Evolutionary conservation across 2,329 filamentous ascomycete genomes (phyloP).

Genomic region (Colletotrichum sp.): DNA sequence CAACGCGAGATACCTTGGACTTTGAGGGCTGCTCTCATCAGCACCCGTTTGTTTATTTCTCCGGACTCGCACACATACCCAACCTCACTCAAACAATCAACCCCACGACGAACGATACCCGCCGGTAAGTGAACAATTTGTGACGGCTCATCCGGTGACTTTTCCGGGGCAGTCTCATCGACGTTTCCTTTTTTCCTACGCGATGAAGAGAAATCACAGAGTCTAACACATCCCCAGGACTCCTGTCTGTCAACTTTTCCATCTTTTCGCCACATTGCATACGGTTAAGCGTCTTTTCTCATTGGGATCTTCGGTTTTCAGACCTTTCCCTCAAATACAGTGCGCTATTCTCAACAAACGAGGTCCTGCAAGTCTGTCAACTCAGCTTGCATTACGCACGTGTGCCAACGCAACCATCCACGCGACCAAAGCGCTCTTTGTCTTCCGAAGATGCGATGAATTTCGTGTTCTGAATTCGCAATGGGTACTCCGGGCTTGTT

Average conservation of each 20-base stretch:
- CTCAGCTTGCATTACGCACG: background rate
- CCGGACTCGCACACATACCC: background rate
- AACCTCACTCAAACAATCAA: background rate
- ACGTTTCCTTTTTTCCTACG: background rate
- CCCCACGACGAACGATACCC: background rate
- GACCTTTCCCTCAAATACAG: background rate
- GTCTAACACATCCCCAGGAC: background rate
- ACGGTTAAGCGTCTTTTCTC: background rate
- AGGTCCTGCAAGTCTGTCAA: background rate
- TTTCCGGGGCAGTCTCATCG: background rate
- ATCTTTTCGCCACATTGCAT: background rate
- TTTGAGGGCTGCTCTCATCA: background rate
- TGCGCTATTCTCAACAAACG: background rate
- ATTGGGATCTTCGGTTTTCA: background rate
- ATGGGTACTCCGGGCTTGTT: slow-evolving; percentile 9
- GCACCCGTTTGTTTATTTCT: background rate
- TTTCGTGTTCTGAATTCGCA: background rate
- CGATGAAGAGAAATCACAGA: background rate
- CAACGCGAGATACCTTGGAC: background rate
- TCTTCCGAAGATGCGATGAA: background rate
- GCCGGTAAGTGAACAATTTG: background rate
- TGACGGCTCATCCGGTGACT: background rate
- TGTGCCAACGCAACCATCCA: background rate
- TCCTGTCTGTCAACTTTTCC: background rate
- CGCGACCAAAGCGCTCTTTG: background rate